Conservation (phyloP, 352 stramenopile genomes). For the Pseudoperonospora humuli region DNA sequence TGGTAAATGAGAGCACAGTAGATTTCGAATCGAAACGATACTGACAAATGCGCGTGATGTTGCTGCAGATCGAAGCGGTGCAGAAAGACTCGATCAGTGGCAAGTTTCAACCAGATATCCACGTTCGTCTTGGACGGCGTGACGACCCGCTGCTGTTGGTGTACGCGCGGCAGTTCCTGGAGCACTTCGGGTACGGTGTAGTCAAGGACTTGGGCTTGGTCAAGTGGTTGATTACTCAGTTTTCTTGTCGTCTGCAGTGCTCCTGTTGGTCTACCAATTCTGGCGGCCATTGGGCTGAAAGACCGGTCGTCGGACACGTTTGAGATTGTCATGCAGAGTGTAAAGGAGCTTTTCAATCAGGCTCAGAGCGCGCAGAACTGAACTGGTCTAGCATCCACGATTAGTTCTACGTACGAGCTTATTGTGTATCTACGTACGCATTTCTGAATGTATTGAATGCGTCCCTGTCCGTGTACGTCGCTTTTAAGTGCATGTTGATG, state of each 20-base stretch:
- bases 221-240: too few species aligned
- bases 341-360: conserved; percentile 39
- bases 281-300: conserved; percentile 70
- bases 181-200: conserved; percentile 68
- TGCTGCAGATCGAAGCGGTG: conserved; percentile 50
- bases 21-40: neutral
- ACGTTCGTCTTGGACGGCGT: conserved; percentile 61
- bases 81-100: conserved; percentile 74
- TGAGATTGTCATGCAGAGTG: conserved; percentile 60
- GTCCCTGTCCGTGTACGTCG: too few species aligned
- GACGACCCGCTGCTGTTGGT: conserved; percentile 80
- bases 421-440: too few species aligned
- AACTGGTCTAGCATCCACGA: too few species aligned
- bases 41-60: neutral
- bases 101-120: conserved; percentile 71
- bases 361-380: conserved; percentile 11
- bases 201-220: neutral
- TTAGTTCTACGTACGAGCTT: too few species aligned
- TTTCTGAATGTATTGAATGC: too few species aligned
- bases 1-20: conserved; percentile 27
- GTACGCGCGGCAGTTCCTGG: conserved; percentile 74
- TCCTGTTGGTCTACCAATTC: conserved; percentile 51
- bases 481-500: too few species aligned
- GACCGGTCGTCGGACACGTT: conserved; percentile 70
- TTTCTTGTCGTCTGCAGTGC: conserved; percentile 21